A percentile compares a stretch with the other conserved stretches of the same genome.
phyloP scores from a whole-genome alignment of 2,329 filamentous ascomycete species.

The Spiromastix sp. region DNA sequence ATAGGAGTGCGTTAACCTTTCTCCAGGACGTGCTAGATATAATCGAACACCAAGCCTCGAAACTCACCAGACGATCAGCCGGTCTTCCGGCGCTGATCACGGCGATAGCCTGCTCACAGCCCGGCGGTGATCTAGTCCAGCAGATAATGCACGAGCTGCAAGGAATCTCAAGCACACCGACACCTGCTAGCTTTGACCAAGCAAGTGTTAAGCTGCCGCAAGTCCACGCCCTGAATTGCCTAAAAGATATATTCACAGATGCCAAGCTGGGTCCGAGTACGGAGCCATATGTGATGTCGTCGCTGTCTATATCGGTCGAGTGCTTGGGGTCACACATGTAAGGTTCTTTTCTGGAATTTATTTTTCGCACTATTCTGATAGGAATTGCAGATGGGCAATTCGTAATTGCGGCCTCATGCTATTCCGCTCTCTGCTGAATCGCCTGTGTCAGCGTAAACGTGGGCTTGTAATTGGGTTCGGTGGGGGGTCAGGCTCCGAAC shows the following conservation, averaged over 20 bases:
- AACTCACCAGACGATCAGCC: constrained; percentile 77
- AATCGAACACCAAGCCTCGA: constrained; percentile 66
- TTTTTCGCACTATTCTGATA: constrained; percentile 1
- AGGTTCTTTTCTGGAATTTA: constrained; percentile 17
- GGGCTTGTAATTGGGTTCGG: constrained; percentile 35
- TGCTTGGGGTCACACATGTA: constrained; percentile 70
- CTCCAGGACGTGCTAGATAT: constrained; percentile 46
- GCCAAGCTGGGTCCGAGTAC: constrained; percentile 63
- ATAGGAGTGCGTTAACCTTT: constrained; percentile 12
- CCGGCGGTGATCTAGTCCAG: constrained; percentile 38
- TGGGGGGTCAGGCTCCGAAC: constrained; percentile 33
- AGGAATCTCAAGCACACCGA: constrained; percentile 25
- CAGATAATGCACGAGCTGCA: constrained; percentile 34
- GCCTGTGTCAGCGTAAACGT: constrained; percentile 33
- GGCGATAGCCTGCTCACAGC: constrained; percentile 57
- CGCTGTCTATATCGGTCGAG: constrained; percentile 67
- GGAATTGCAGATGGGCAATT: constrained; percentile 64
- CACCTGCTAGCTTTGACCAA: constrained; percentile 18
- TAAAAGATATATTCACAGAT: constrained; percentile 85
- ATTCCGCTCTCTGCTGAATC: constrained; percentile 73
- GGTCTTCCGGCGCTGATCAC: constrained; percentile 82
- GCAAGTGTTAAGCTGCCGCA: constrained; percentile 60
- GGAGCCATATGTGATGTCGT: constrained; percentile 62
- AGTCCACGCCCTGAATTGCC: constrained; percentile 87
- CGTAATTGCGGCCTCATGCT: constrained; percentile 88